Evolutionary conservation across 768 basidiomycete species (phyloP).

Genomic region (Rhodosporidiobolus odoratus): DNA sequence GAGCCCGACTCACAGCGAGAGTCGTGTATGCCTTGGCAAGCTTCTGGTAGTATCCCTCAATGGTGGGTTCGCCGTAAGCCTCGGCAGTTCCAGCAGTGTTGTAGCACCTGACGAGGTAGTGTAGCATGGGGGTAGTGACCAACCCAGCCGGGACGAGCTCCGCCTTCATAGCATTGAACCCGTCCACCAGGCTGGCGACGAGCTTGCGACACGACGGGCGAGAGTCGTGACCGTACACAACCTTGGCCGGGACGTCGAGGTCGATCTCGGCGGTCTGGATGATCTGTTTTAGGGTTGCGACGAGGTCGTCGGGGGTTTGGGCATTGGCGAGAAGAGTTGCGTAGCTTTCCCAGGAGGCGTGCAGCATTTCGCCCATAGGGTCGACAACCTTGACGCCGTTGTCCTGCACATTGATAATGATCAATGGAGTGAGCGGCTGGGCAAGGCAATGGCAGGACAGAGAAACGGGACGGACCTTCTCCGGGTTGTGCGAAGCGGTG

Average conservation of each 20-base stretch:
- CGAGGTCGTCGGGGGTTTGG: slow-evolving; percentile 64
- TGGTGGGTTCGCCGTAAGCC: slow-evolving; percentile 71
- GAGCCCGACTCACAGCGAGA: slow-evolving; percentile 63
- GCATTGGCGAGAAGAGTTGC: slow-evolving; percentile 86
- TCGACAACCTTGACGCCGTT: slow-evolving; percentile 99
- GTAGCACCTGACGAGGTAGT: slow-evolving; percentile 84
- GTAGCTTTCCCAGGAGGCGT: slow-evolving; percentile 81
- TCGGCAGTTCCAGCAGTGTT: slow-evolving; percentile 78
- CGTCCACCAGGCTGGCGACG: slow-evolving; percentile 72
- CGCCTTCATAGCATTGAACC: slow-evolving; percentile 51
- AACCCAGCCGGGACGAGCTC: slow-evolving; percentile 69
- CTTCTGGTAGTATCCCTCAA: slow-evolving; percentile 78
- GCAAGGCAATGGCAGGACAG: background rate
- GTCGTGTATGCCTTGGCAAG: slow-evolving; percentile 75
- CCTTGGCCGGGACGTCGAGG: slow-evolving; percentile 66
- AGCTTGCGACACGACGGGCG: slow-evolving; percentile 77
- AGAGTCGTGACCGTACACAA: slow-evolving; percentile 90
- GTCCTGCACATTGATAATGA: slow-evolving; percentile 56
- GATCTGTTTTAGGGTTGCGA: slow-evolving; percentile 60
- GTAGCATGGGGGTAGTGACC: slow-evolving; percentile 88
- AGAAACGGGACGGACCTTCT: slow-evolving; percentile 55
- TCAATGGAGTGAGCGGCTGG: no score
- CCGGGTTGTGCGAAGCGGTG: slow-evolving; percentile 99
- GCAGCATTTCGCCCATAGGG: slow-evolving; percentile 94
- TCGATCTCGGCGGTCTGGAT: slow-evolving; percentile 67